These are phyloP conservation scores for Alternaria novae-zelandiae DNA, from an alignment of 2,329 filamentous ascomycete genomes.

Conservation along the genomic window DNA sequence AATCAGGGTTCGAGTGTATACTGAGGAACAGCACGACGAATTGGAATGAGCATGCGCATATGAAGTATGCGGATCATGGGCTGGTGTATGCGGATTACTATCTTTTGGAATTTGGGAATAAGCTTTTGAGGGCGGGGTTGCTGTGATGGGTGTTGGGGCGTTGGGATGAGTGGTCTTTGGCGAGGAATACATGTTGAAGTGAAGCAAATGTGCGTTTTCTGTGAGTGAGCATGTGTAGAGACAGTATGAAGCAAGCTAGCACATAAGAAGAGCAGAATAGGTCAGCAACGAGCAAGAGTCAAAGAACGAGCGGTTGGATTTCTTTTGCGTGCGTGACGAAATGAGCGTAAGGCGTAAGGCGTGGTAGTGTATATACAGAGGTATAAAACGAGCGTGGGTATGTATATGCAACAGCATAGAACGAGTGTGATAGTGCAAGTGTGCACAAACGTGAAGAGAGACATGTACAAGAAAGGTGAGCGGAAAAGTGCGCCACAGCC, in stretches of 20 bases:
- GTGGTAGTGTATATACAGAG: background rate
- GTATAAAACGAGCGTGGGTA: background rate
- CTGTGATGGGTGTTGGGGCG: slow-evolving; percentile 16
- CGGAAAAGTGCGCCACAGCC: no score
- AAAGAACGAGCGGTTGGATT: background rate
- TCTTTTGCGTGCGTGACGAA: background rate
- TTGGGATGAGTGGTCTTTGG: background rate
- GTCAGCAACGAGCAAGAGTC: background rate
- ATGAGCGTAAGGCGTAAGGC: background rate
- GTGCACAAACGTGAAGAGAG: background rate
- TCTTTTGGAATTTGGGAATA: slow-evolving; percentile 56
- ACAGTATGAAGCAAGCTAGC: background rate
- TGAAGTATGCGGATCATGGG: slow-evolving; percentile 55
- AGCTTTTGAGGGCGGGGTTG: slow-evolving; percentile 48
- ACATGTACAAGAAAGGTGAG: background rate
- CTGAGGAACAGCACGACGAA: slow-evolving; percentile 57
- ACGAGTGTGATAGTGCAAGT: slow-evolving; percentile 1
- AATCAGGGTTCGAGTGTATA: slow-evolving; percentile 53
- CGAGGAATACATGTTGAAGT: background rate
- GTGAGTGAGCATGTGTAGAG: background rate
- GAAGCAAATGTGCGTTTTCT: background rate
- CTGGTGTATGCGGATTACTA: slow-evolving; percentile 60
- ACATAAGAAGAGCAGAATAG: background rate
- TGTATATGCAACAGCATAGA: background rate
- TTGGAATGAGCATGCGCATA: slow-evolving; percentile 55